phyloP scores from a whole-genome alignment of 1,284 basidiomycete species.

The Sporisorium scitamineum region DNA sequence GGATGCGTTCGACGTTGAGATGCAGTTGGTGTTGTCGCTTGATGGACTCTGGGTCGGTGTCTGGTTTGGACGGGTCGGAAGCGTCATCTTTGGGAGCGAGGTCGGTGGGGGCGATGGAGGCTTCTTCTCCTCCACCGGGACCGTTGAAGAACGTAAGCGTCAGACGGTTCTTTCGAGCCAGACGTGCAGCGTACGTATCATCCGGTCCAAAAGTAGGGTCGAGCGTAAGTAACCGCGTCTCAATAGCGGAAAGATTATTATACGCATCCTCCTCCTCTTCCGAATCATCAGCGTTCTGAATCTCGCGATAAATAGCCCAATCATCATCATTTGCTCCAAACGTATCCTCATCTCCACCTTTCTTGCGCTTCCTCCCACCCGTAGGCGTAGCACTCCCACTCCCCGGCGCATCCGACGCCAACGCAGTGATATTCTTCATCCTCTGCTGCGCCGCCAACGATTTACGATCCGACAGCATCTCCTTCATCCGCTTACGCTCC shows the following conservation, averaged over 20 bases:
- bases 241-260: conserved; percentile 78
- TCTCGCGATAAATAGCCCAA: conserved; percentile 98
- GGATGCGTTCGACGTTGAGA: conserved; percentile 90
- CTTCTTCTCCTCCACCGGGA: conserved; percentile 52
- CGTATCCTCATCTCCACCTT: conserved; percentile 78
- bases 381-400: conserved; percentile 44
- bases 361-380: conserved; percentile 49
- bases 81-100: conserved; percentile 50
- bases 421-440: conserved; percentile 95
- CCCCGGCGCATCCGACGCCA: conserved; percentile 77
- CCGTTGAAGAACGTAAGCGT: conserved; percentile 82
- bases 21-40: conserved; percentile 83
- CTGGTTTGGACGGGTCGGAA: conserved; percentile 70
- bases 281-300: conserved; percentile 86
- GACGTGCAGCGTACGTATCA: conserved; percentile 83
- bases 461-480: conserved; percentile 89
- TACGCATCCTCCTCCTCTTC: conserved; percentile 96
- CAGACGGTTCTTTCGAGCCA: conserved; percentile 82
- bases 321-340: conserved; percentile 96
- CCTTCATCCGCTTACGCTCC: conserved; percentile 82
- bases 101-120: conserved; percentile 19
- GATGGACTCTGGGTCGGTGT: conserved; percentile 68
- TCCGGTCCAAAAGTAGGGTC: conserved; percentile 85
- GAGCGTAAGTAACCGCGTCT: conserved; percentile 82
- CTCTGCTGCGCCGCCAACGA: conserved; percentile 93